Evolutionary conservation across 352 stramenopile genomes (phyloP).

Genomic region (Phytopythium helicoides): DNA sequence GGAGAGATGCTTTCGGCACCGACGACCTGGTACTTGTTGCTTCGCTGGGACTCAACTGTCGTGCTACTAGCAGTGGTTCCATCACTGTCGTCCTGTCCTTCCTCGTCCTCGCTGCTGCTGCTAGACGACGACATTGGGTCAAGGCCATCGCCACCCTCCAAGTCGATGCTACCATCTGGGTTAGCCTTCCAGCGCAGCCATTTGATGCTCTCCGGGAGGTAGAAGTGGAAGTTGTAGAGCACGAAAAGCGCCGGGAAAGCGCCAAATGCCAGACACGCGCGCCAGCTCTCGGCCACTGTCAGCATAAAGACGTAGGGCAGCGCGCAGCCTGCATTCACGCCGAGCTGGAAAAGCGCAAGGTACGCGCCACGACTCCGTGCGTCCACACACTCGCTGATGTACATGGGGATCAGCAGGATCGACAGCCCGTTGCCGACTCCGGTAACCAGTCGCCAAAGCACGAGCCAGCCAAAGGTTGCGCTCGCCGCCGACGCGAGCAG

Average conservation of each 20-base stretch:
- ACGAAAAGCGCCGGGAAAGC: constrained; percentile 72
- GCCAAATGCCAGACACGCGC: constrained; percentile 67
- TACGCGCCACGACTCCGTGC: constrained; percentile 56
- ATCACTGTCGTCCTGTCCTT: constrained; percentile 3
- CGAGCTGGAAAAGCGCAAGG: constrained; percentile 80
- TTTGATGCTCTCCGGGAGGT: constrained; percentile 78
- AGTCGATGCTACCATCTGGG: constrained; percentile 35
- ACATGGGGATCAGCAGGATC: constrained; percentile 87
- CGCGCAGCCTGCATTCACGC: constrained; percentile 71
- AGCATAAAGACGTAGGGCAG: constrained; percentile 85
- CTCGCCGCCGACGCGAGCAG: constrained; percentile 54
- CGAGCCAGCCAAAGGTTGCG: constrained; percentile 53
- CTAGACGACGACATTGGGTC: background rate
- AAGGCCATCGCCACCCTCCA: constrained; percentile 21
- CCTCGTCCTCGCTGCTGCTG: constrained; percentile 9
- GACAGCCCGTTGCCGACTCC: constrained; percentile 82
- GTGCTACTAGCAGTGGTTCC: background rate
- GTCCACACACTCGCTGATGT: constrained; percentile 83
- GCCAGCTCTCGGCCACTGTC: constrained; percentile 71
- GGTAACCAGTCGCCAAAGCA: constrained; percentile 67
- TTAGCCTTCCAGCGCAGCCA: constrained; percentile 76
- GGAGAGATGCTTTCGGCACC: background rate
- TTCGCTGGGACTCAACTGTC: constrained; percentile 2
- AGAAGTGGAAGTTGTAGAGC: constrained; percentile 68
- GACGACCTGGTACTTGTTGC: background rate